Conservation (phyloP, 2,329 filamentous ascomycete species). For the Hypoxylon sp. region DNA sequence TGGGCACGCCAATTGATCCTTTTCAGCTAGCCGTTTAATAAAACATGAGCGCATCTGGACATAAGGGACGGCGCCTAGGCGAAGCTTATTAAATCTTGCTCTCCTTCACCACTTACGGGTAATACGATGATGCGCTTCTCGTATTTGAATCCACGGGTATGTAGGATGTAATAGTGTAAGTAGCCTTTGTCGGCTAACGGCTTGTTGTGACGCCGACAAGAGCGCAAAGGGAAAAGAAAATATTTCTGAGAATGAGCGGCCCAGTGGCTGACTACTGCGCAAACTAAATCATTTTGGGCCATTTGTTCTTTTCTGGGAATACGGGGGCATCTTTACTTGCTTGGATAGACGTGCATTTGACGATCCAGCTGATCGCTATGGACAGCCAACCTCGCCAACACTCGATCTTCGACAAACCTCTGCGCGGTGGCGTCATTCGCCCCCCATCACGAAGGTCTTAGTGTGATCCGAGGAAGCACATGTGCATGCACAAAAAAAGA, state of each 20-base stretch:
- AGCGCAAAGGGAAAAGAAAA: background rate
- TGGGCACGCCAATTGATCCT: slow-evolving; percentile 1
- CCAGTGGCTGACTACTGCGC: background rate
- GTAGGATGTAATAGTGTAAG: background rate
- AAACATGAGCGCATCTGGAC: background rate
- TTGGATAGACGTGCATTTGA: background rate
- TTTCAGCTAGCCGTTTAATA: background rate
- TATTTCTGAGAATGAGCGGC: background rate
- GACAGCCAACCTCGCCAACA: background rate
- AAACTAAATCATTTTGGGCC: background rate
- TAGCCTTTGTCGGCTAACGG: background rate
- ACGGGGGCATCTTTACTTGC: background rate
- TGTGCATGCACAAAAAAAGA: background rate
- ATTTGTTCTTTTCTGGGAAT: background rate
- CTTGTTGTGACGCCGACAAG: background rate
- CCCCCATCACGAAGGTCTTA: background rate
- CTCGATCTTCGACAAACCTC: background rate
- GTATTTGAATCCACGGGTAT: background rate
- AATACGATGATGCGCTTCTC: background rate
- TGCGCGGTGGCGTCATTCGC: background rate
- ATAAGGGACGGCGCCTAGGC: background rate
- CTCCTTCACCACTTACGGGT: background rate
- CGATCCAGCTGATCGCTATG: slow-evolving; percentile 6
- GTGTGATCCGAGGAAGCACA: background rate
- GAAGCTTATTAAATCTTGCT: background rate